Conservation (phyloP, 495 filamentous ascomycete species). For the Umbilicaria muhlenbergii region DNA sequence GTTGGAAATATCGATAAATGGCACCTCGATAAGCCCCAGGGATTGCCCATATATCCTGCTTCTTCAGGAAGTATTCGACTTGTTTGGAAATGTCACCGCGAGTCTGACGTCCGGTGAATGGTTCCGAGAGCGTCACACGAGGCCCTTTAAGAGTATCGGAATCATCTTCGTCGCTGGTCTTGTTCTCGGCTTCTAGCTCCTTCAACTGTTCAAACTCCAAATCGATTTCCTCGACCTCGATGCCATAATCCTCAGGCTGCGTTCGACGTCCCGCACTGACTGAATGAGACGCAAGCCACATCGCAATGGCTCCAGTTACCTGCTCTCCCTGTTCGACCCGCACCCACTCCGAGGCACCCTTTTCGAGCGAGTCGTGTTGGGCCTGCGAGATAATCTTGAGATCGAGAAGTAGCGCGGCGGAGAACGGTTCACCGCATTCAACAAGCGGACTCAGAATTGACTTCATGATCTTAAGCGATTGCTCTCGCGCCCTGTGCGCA, state of each 20-base stretch:
- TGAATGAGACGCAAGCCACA: constrained; percentile 46
- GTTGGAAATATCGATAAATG: constrained; percentile 42
- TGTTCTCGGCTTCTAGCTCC: constrained; percentile 49
- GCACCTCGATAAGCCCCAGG: constrained; percentile 32
- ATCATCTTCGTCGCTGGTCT: constrained; percentile 30
- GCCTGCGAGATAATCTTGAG: constrained; percentile 39
- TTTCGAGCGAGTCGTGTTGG: constrained; percentile 46
- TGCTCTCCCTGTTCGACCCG: constrained; percentile 17
- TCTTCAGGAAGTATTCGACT: constrained; percentile 19
- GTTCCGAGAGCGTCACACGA: constrained; percentile 29
- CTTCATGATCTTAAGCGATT: constrained; percentile 28
- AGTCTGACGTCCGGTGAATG: constrained; percentile 24
- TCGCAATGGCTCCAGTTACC: constrained; percentile 30
- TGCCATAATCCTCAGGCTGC: constrained; percentile 26
- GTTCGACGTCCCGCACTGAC: constrained; percentile 23
- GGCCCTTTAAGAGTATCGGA: constrained; percentile 37
- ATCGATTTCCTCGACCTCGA: constrained; percentile 45
- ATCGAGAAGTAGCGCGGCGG: constrained; percentile 31
- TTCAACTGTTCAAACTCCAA: constrained; percentile 48
- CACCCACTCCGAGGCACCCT: constrained; percentile 37
- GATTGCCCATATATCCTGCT: constrained; percentile 41
- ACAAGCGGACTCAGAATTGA: constrained; percentile 32
- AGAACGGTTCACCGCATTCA: constrained; percentile 19
- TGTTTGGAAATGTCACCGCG: constrained; percentile 12
- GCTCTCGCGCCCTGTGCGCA: constrained; percentile 26